A percentile compares a stretch with the other conserved stretches of the same genome.
phyloP scores from a whole-genome alignment of 2,329 filamentous ascomycete genomes.

The Podosphaera fusca region DNA sequence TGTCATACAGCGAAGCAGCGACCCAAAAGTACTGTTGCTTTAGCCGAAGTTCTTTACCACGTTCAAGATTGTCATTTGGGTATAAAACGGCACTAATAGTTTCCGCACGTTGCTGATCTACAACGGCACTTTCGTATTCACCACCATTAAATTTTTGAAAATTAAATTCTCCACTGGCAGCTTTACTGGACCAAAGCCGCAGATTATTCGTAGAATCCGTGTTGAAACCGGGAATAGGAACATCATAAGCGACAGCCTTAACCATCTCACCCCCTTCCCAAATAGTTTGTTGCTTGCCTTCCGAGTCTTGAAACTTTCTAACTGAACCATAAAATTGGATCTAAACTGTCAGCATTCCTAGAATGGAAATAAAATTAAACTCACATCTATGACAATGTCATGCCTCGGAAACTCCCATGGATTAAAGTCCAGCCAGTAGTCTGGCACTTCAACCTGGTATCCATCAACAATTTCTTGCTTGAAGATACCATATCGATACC shows the following conservation, averaged over 20 bases:
- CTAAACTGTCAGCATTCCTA: conserved; percentile 7
- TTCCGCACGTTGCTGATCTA: conserved; percentile 96
- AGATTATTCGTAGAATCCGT: conserved; percentile 91
- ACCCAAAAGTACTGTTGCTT: conserved; percentile 99
- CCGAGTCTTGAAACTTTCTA: conserved; percentile 46
- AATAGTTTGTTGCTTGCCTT: conserved; percentile 48
- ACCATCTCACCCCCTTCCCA: conserved; percentile 94
- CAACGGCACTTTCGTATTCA: conserved; percentile 87
- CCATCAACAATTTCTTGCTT: conserved; percentile 98
- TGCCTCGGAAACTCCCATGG: conserved; percentile 96
- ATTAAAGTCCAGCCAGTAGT: conserved; percentile 99
- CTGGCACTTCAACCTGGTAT: conserved; percentile 92
- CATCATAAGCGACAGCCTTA: conserved; percentile 79
- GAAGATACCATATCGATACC: conserved; percentile 95
- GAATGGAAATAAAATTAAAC: conserved; percentile 17
- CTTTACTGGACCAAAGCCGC: conserved; percentile 92
- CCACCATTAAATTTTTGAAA: conserved; percentile 99
- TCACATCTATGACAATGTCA: conserved; percentile 73
- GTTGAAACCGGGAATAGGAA: conserved; percentile 72
- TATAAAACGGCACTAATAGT: conserved; percentile 95
- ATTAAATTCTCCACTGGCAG: conserved; percentile 90
- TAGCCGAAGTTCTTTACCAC: conserved; percentile 85
- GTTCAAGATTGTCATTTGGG: conserved; percentile 89
- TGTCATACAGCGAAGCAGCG: conserved; percentile 84
- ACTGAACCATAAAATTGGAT: conserved; percentile 91